phyloP scores from a whole-genome alignment of 1,284 basidiomycete genomes.

The Trametes pubescens region DNA sequence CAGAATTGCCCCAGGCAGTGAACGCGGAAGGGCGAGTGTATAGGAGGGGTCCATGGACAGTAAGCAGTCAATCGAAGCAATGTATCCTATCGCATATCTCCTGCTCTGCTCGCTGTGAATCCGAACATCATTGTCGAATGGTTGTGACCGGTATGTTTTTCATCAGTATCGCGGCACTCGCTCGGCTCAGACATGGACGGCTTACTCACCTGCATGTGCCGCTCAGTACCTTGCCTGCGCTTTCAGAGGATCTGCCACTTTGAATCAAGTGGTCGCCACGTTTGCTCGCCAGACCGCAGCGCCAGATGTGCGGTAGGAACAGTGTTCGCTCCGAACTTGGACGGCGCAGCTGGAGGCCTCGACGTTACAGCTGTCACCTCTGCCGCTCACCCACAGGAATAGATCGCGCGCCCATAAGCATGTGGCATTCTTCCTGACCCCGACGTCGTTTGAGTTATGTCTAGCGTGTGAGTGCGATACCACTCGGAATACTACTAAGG shows the following conservation, averaged over 20 bases:
- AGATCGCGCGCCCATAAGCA: background rate
- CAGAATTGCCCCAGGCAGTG: slow-evolving; percentile 16
- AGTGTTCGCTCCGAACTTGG: background rate
- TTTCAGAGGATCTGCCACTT: no score
- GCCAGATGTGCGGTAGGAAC: no score
- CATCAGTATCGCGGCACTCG: background rate
- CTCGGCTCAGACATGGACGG: background rate
- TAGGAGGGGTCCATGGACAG: background rate
- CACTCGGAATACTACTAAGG: background rate
- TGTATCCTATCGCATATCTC: slow-evolving; percentile 17
- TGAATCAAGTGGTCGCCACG: background rate
- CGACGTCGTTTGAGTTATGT: background rate
- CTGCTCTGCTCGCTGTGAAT: background rate
- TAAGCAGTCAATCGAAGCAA: slow-evolving; percentile 13
- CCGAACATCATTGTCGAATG: background rate
- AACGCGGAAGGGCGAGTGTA: background rate
- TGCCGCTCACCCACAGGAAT: background rate
- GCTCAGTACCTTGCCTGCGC: no score
- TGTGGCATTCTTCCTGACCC: background rate
- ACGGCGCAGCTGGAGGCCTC: background rate
- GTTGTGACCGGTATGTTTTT: background rate
- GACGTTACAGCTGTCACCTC: background rate
- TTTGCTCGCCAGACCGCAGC: background rate
- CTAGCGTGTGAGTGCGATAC: background rate
- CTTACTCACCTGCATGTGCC: background rate